Evolutionary conservation across 2,329 filamentous ascomycete species (phyloP), one percentile per base, ranked within the genome.

Genomic region (Aspergillus sp.): DNA sequence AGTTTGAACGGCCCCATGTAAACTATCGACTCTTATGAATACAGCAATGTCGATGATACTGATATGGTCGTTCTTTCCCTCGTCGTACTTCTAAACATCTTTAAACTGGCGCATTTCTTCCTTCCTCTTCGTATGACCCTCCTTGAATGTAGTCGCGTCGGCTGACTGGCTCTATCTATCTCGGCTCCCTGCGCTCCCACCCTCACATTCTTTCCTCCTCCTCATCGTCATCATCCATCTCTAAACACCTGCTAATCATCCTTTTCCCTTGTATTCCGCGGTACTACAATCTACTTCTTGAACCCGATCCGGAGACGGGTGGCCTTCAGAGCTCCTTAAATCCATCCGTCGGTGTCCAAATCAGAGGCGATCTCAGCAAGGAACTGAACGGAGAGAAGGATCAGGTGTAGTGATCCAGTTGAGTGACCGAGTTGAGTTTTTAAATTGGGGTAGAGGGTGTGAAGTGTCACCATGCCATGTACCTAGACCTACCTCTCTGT

Each of bases 401-500:
- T 14, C 32, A 36, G 32, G 32, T 36, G 32, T 36, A 2, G 32
- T 12, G 12, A 4, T 14, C 6, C 11, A 36, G 32, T 4, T 36
- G 32, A 36, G 11, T 36, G 32, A 36, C 11, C 32, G 12, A 36
- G 31, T 24, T 32, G 31, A 12, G 32, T 5, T 36, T 36, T 36
- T 36, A 7, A 14, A 11, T 36, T 36, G 32, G 16, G 6, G 5
- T 3, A 42, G 36, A 42, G 36, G 36, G 16, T n/a, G 36, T 36
- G 32, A 36, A 36, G 36, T 42, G 36, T n/a, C 36, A 42, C 36
- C 36, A 9, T 9, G 36, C 36, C 16, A 42, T 9, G 36, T 42
- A 42, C 16, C 36, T 42, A 42, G 26, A 62, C 57, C 22, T 22
- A 60, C 47, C 60, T 55, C 55, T 52, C 45, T 36, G 18, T n/a